Evolutionary conservation across 305 asterid species (phyloP), one percentile per base, ranked within the genome.

Genomic region (Ruellia speciosa): DNA sequence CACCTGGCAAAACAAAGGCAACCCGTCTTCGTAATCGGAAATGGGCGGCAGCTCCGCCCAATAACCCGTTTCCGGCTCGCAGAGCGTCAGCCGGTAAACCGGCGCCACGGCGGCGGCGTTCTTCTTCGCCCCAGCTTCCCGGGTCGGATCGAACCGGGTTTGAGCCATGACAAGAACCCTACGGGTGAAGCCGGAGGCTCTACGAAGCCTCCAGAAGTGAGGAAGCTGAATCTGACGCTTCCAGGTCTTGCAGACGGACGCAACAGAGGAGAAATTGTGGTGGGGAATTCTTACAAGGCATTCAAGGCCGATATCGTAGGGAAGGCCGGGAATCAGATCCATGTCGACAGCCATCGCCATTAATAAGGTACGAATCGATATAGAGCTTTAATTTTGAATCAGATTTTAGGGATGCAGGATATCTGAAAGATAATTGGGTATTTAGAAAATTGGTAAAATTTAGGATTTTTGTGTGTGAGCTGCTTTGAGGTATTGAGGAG

Each of bases 1-100:
- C 5, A 84, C 60, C 72, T 68, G 96, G 49, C 95, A 82, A 49
- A 81, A 84, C 88, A 86, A 51, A 9, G 93, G 97, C 70, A 89
- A 34, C 73, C 94, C 96, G 12, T 57, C 74, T 0, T 76, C 10
- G 18, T n/a, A 60, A 2, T 72, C 84, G 8, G 90, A 89, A 0
- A 77, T 12, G 16, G 73, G 71, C 16, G 94, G 93, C 39, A 89
- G 55, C 53, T 79, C 84, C 0, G 80, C 56, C 88, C 94, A 80
- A 8, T 18, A 50, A 52, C 95, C 94, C 24, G 85, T 68, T 11
- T 81, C 84, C 11, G 93, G 93, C 33, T 89, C 94, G 16, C 71
- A 79, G 35, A 83, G 49, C 11, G 87, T 77, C 7, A 89, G 80
- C 55, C 80, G 59, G 37, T 77, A 81, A 64, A 75, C 66, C 7